These are phyloP conservation scores for Canna indica DNA, from an alignment of 176 grass and related monocot genomes.

Conservation along the genomic window DNA sequence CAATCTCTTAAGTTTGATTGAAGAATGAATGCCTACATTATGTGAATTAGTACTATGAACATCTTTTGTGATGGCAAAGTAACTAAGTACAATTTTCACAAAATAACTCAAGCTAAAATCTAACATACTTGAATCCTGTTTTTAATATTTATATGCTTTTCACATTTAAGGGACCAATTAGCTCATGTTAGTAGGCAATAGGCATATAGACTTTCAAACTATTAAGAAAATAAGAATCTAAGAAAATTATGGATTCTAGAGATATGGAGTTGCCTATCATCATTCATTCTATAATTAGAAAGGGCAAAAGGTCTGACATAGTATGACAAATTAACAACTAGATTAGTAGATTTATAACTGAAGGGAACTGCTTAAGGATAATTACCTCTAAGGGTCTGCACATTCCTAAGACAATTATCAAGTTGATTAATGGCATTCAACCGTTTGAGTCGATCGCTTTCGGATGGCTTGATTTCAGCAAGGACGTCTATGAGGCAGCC, in stretches of 20 bases:
- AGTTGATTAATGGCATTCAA: conserved; percentile 48
- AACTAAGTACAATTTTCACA: too few species aligned
- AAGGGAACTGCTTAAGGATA: background rate
- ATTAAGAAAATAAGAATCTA: background rate
- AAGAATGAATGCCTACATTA: too few species aligned
- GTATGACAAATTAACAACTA: background rate
- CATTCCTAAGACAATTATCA: conserved; percentile 32
- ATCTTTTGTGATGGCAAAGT: too few species aligned
- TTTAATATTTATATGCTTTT: background rate
- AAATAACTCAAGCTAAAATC: background rate
- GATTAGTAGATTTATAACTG: background rate
- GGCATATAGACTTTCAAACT: background rate
- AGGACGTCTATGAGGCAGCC: conserved; percentile 51
- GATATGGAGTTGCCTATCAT: background rate
- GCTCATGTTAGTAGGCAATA: background rate
- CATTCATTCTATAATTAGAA: background rate
- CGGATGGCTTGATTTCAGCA: conserved; percentile 46
- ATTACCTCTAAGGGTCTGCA: conserved; percentile 34
- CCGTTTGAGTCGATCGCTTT: conserved; percentile 38
- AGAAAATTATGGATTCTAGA: background rate
- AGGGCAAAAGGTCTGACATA: background rate
- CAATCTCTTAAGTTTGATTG: too few species aligned
- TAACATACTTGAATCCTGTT: background rate
- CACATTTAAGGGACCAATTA: too few species aligned
- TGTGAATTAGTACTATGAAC: too few species aligned